A percentile compares a stretch with the other conserved stretches of the same genome.
Conservation (phyloP, 2,329 filamentous ascomycete species). For the Xylariaceae sp. region DNA sequence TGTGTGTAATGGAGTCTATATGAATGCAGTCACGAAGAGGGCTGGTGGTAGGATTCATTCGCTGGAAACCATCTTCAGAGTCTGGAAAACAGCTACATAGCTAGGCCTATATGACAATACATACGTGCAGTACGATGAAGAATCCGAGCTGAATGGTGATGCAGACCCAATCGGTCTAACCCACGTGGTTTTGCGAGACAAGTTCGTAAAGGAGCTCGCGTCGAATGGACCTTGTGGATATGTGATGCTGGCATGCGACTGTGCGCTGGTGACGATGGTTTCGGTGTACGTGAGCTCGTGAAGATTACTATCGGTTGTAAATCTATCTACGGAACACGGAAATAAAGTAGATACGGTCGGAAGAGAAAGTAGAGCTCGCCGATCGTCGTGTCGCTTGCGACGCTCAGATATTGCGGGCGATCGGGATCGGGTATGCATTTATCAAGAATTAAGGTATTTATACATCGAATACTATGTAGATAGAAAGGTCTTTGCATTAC, state of each 20-base stretch:
- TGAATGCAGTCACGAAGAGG: conserved; percentile 11
- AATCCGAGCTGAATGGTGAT: not conserved
- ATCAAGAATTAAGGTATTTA: too few relatives aligned
- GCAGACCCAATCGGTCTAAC: not conserved
- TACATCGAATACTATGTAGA: too few relatives aligned
- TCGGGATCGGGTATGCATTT: too few relatives aligned
- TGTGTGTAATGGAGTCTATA: conserved; percentile 27
- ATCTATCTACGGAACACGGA: too few relatives aligned
- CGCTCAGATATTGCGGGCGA: too few relatives aligned
- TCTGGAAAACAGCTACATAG: not conserved
- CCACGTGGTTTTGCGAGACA: conserved; percentile 2
- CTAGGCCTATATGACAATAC: not conserved
- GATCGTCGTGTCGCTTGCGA: too few relatives aligned
- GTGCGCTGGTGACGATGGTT: too few relatives aligned
- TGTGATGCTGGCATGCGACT: not conserved
- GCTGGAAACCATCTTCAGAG: not conserved
- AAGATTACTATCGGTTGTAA: too few relatives aligned
- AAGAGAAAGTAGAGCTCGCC: too few relatives aligned
- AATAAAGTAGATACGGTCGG: too few relatives aligned
- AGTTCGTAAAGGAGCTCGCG: not conserved
- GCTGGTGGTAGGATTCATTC: not conserved
- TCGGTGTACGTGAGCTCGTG: too few relatives aligned
- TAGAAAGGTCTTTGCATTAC: too few relatives aligned
- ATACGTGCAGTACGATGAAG: not conserved
- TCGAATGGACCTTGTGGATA: conserved; percentile 6